These are phyloP conservation scores for Salvia hispanica DNA, from an alignment of 257 asterid species.

Conservation along the genomic window DNA sequence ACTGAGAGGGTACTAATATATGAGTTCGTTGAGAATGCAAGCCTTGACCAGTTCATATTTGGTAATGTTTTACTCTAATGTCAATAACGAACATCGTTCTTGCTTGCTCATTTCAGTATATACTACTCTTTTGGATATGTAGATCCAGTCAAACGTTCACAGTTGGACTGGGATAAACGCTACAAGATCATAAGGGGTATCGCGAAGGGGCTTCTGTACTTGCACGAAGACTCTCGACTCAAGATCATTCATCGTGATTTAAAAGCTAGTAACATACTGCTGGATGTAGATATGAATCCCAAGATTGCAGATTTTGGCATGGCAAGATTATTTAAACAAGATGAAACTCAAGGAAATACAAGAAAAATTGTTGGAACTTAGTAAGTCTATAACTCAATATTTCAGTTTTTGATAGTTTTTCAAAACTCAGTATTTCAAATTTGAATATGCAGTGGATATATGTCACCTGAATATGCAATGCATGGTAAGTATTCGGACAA, in stretches of 20 bases:
- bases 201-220: conserved; percentile 48
- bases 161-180: conserved; percentile 43
- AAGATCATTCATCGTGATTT: conserved; percentile 52
- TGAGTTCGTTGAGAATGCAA: conserved; percentile 36
- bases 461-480: not conserved
- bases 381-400: conserved; percentile 34
- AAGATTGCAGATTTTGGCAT: conserved; percentile 61
- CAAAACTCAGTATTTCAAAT: not conserved
- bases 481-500: not conserved
- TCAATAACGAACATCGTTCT: not conserved
- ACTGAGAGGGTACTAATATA: conserved; percentile 31
- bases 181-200: conserved; percentile 45
- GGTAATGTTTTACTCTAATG: conserved; percentile 24
- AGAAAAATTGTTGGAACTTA: conserved; percentile 48
- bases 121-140: not conserved
- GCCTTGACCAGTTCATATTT: conserved; percentile 40
- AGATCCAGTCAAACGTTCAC: conserved; percentile 23
- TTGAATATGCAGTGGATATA: conserved; percentile 32
- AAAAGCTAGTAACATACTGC: conserved; percentile 44
- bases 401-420: not conserved
- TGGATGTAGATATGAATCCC: conserved; percentile 47
- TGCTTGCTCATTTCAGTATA: too few species aligned
- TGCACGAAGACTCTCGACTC: conserved; percentile 54
- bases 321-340: conserved; percentile 43
- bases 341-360: conserved; percentile 43